Conservation (phyloP, 495 filamentous ascomycete genomes). For the Aspergillus egyptiacus region DNA sequence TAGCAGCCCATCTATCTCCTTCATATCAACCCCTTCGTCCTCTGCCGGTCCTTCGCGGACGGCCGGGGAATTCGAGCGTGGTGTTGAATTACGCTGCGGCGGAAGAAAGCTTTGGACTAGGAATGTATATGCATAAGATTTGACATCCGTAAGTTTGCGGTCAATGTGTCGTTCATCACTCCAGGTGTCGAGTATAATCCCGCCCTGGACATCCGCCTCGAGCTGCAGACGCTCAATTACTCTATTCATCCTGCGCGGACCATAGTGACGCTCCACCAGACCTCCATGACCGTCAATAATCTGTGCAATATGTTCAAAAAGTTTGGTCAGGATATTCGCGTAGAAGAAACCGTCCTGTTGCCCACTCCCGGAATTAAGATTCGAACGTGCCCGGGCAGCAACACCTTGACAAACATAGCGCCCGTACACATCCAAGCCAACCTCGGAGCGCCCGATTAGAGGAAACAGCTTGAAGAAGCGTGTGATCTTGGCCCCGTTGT, state of each 20-base stretch:
- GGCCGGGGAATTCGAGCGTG: constrained; percentile 60
- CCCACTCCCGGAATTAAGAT: constrained; percentile 59
- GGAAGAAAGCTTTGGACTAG: constrained; percentile 90
- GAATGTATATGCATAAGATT: constrained; percentile 95
- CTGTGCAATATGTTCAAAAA: constrained; percentile 96
- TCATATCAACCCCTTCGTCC: constrained; percentile 92
- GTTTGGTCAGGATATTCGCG: constrained; percentile 78
- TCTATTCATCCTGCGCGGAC: constrained; percentile 83
- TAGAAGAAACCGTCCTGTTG: constrained; percentile 76
- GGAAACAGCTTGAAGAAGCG: constrained; percentile 98
- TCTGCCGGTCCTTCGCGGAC: constrained; percentile 51
- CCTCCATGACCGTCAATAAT: constrained; percentile 88
- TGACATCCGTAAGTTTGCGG: constrained; percentile 84
- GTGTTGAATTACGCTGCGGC: constrained; percentile 52
- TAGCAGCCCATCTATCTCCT: constrained; percentile 80
- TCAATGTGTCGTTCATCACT: constrained; percentile 79
- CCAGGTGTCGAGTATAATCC: constrained; percentile 94
- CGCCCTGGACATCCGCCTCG: constrained; percentile 95
- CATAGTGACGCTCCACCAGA: constrained; percentile 90
- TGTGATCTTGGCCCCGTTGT: constrained; percentile 80
- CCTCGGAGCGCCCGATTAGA: constrained; percentile 82
- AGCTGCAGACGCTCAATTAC: constrained; percentile 91
- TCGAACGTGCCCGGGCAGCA: constrained; percentile 70
- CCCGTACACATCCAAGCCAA: constrained; percentile 90
- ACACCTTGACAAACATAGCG: constrained; percentile 93